phyloP scores from a whole-genome alignment of 768 basidiomycete species.

The Amanita exitialis region DNA sequence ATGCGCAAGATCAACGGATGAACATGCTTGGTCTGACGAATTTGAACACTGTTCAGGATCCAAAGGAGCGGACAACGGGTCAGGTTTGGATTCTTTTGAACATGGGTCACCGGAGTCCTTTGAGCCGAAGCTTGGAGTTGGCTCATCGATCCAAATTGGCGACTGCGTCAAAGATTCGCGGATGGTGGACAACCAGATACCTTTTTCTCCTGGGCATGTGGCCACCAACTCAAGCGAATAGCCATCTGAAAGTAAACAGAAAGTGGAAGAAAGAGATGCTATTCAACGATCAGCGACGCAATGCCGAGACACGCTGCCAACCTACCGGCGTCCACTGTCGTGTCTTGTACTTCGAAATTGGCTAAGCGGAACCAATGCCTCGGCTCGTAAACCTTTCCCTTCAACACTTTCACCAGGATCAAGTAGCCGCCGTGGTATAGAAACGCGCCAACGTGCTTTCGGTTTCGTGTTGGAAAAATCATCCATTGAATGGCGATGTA shows the following conservation, averaged over 20 bases:
- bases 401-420: conserved; percentile 78
- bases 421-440: conserved; percentile 82
- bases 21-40: conserved; percentile 6
- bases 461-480: conserved; percentile 49
- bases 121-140: conserved; percentile 43
- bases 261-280: conserved; percentile 78
- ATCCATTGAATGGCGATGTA: conserved; percentile 48
- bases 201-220: conserved; percentile 75
- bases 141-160: conserved; percentile 47
- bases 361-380: conserved; percentile 80
- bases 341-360: conserved; percentile 61
- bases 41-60: not conserved
- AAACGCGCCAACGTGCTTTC: conserved; percentile 86
- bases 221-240: conserved; percentile 83
- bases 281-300: conserved; percentile 7
- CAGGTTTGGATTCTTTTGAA: not conserved
- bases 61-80: not conserved
- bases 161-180: conserved; percentile 36
- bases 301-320: conserved; percentile 10
- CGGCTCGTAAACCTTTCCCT: conserved; percentile 75
- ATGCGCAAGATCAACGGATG: conserved; percentile 16
- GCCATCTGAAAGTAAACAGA: conserved; percentile 60
- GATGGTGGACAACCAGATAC: conserved; percentile 74
- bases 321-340: conserved; percentile 68
- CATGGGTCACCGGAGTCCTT: too few species aligned